A percentile compares a stretch with the other conserved stretches of the same genome.
Evolutionary conservation across 148 eudicot genomes (phyloP).

Genomic region (Euryodendron excelsum): DNA sequence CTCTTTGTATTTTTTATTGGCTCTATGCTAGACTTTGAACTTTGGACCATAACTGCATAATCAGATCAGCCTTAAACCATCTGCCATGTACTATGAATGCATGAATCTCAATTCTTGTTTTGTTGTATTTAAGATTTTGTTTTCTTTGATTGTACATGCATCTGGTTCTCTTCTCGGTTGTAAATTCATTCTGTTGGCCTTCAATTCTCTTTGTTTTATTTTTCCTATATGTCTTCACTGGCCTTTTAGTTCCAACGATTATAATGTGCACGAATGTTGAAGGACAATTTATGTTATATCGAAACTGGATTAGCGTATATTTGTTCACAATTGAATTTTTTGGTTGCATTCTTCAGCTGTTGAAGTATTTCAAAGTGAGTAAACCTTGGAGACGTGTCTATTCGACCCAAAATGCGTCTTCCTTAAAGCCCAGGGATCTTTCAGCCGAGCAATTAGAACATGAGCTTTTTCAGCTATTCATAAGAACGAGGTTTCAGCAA

Average conservation of each 20-base stretch:
- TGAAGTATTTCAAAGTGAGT: constrained; percentile 44
- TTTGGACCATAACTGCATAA: no score
- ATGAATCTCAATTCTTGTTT: neutral
- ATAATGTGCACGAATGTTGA: neutral
- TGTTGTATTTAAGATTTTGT: neutral
- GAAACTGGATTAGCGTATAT: neutral
- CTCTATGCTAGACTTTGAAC: no score
- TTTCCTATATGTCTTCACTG: neutral
- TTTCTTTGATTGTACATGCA: neutral
- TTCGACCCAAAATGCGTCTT: constrained; percentile 23
- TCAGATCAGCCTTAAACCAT: neutral
- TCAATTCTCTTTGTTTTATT: neutral
- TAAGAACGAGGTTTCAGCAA: constrained; percentile 36
- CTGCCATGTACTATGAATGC: neutral
- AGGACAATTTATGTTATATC: neutral
- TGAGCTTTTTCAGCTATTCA: constrained; percentile 41
- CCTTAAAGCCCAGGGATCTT: constrained; percentile 36
- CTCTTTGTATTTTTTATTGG: no score
- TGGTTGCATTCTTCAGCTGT: constrained; percentile 46
- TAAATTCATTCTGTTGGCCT: neutral
- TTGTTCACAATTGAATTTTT: constrained; percentile 1
- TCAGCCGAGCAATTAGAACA: constrained; percentile 42
- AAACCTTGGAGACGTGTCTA: constrained; percentile 51
- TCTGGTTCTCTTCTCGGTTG: neutral
- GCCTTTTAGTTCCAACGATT: neutral